Base-by-base conservation (phyloP, 2,329 filamentous ascomycete genomes). In the Esteya vermicola region DNA sequence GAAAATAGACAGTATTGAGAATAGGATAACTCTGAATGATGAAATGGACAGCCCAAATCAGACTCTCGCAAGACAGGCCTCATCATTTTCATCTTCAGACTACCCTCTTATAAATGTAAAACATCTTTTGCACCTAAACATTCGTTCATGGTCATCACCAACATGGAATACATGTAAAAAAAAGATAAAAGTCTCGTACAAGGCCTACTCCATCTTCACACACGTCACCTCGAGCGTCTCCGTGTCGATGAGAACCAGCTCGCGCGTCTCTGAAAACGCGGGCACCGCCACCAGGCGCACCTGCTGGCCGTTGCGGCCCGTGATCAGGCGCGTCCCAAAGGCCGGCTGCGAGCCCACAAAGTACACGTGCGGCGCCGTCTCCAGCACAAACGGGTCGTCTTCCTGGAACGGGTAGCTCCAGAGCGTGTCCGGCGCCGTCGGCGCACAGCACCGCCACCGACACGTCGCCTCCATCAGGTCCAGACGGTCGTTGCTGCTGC, bases 321-420 rank as follows among this genome's bases (percentile, higher is more conserved):
- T 63, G 27, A 93, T 78, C 2, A 80, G 57, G 23, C 70, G 73
- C 3, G 81, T 88, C 38, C 75, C 78, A 56, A 93, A 93, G 39
- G 68, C 67, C 3, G 85, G 79, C 57, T 94, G 86, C 50, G 82
- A 86, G 14, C 88, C 88, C 1, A 83, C 81, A 56, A 98, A 85
- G 62, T 85, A 96, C 25, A 98, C 66, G 53, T 98, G 89, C 3
- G 91, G 91, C 46, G 85, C 93, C 16, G 77, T 65, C 47, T 79
- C 75, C 51, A 98, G 69, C 33, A 96, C 81, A 53, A 96, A 93
- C 1, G 85, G 86, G 54, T 98, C 93, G 37, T 85, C 74, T 16
- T 91, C 83, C 59, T 96, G 88, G 60, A 94, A 98, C 0, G 91
- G 91, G 54, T 96, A 98, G 54, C 83, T 88, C 84, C 85, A 94